Evolutionary conservation across 306 rosid genomes (phyloP), one percentile per base, ranked within the genome.

Genomic region (Gleditsia sinensis): DNA sequence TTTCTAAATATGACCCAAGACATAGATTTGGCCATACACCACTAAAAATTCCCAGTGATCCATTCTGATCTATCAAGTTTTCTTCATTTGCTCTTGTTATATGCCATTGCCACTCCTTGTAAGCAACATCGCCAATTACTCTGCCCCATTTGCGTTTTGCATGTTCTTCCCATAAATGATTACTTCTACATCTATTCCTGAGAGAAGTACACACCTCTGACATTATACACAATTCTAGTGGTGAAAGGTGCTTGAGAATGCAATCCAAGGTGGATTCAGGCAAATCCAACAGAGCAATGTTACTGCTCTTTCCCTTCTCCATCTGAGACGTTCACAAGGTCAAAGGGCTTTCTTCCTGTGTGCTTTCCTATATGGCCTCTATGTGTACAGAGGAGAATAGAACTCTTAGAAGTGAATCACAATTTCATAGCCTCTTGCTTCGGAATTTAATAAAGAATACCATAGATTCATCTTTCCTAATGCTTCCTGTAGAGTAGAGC

Each of bases 111-210:
- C 90, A 92, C 77, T 86, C 88, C 71, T 77, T 60, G 53, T 58
- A 25, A 71, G 88, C 89, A 65, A 78, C 75, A 45, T 64, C 42
- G 8, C 94, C 89, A 48, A 90, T 43, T 39, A 92, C 64, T 43
- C 51, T 66, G 3, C 85, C 86, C 97, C 93, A 92, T 81, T 85
- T 92, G 30, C 67, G 46, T 57, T 80, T 78, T 74, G 85, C 43
- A 51, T 83, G 96, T 25, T 63, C 83, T 49, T 82, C 81, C 93
- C 97, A 92, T 4, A 89, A 58, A 82, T 77, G 72, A 65, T 88
- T 88, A 58, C 88, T 83, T 63, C 46, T 37, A 32, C 96, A 86
- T 56, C 34, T 84, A 58, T 74, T 81, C 80, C 90, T 86, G 75
- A 88, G 72, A 54, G 32, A 69, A 32, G 48, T 67, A 58, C 90